Evolutionary conservation across 169 alveolate genomes (phyloP), one percentile per base, ranked within the genome.

Genomic region (Hammondia hammondi): DNA sequence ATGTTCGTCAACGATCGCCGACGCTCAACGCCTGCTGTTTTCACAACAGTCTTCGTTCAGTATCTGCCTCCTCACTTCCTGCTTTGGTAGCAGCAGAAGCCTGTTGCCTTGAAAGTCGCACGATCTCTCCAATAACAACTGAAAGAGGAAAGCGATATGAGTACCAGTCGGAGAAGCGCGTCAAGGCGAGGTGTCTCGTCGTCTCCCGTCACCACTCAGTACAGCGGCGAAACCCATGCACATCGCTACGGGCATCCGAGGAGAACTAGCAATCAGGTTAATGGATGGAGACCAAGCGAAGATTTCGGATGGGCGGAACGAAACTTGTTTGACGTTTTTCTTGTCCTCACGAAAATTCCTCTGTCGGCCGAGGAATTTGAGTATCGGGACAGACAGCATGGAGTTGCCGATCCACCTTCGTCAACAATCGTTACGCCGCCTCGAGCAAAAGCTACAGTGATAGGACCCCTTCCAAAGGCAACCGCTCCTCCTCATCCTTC

Each of bases 351-450:
- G 27, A 39, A 77, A 77, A 32, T 77, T 37, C 87, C 39, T 17
- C 29, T 77, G 87, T 6, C 87, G 14, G 17, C 87, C 48, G 87
- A 77, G 48, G 87, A 77, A 32, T 24, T 77, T 39, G 87, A 77
- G 48, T 77, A 77, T 77, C 45, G 87, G 46, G 87, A 77, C 48
- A 32, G 87, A 10, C 87, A 39, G 46, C 87, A 77, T 77, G 87
- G 87, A 32, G 87, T 77, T 77, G 56, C 56, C 10, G 56, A 77
- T 39, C 87, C 87, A 29, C 87, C 87, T 6, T 52, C 87, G 48
- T 77, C 56, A 39, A 77, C 48, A 46, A 77, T 77, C 48, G 87
- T 77, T 77, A 19, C 87, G 43, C 45, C 27, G 48, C 87, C 87
- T 39, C 87, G 87, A 37, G 43, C 87, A 24, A 77, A 77, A 32